These are phyloP conservation scores for Aspergillus panamensis DNA, from an alignment of 495 filamentous ascomycete genomes.

Conservation along the genomic window DNA sequence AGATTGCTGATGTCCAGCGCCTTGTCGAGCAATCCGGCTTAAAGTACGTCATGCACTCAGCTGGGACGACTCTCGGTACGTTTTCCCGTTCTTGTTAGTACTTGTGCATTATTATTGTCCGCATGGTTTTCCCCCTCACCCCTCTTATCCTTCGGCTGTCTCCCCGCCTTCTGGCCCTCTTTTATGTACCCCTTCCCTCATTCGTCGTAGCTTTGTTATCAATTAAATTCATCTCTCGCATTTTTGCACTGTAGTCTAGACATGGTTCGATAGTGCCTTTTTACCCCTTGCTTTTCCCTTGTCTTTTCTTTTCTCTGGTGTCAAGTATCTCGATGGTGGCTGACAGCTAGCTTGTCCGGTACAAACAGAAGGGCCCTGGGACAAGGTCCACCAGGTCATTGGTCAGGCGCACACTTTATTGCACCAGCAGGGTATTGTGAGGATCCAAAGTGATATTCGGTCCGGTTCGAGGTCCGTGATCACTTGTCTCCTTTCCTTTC, in stretches of 20 bases:
- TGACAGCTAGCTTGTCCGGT: constrained; percentile 4
- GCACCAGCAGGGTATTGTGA: constrained; percentile 72
- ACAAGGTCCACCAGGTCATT: constrained; percentile 81
- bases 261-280: not conserved
- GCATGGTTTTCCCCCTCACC: constrained; percentile 1
- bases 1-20: constrained; percentile 87
- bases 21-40: constrained; percentile 75
- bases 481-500: too few species aligned
- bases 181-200: not conserved
- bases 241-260: not conserved
- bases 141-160: not conserved
- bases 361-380: constrained; percentile 79
- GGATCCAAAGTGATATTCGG: constrained; percentile 87
- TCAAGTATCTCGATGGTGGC: constrained; percentile 1
- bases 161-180: not conserved
- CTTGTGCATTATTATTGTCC: not conserved
- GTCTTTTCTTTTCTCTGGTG: not conserved
- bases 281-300: constrained; percentile 1
- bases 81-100: constrained; percentile 12
- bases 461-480: constrained; percentile 70
- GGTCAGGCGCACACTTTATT: constrained; percentile 85
- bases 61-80: constrained; percentile 87
- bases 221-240: not conserved
- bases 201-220: not conserved
- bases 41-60: constrained; percentile 84